phyloP scores from a whole-genome alignment of 805 yeast species.

The Phaffomyces opuntiae region DNA sequence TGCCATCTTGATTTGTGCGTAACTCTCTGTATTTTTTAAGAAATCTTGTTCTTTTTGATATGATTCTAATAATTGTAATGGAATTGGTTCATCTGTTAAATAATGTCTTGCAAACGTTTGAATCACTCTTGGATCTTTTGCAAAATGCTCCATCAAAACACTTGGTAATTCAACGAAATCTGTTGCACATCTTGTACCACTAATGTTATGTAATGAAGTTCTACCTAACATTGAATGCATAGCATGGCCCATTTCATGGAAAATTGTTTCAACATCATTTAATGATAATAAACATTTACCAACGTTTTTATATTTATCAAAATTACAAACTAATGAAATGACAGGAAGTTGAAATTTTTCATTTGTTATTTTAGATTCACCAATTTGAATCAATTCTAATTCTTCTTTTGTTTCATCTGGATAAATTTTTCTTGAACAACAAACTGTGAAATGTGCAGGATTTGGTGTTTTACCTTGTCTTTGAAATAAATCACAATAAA shows the following conservation, averaged over 20 bases:
- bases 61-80: constrained; percentile 39
- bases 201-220: constrained; percentile 81
- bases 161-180: constrained; percentile 97
- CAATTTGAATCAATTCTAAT: constrained; percentile 27
- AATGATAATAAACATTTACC: constrained; percentile 55
- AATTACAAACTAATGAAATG: constrained; percentile 83
- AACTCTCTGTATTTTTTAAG: constrained; percentile 65
- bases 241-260: constrained; percentile 99
- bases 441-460: constrained; percentile 94
- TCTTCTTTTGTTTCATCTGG: constrained; percentile 41
- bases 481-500: constrained; percentile 84
- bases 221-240: constrained; percentile 96
- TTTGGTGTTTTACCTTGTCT: constrained; percentile 67
- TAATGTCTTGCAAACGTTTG: constrained; percentile 64
- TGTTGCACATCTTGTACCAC: constrained; percentile 93
- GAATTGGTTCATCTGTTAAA: constrained; percentile 53
- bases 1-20: constrained; percentile 87
- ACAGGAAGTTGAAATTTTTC: constrained; percentile 76
- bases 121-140: constrained; percentile 72
- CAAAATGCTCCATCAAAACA: constrained; percentile 92
- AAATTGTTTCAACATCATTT: constrained; percentile 84
- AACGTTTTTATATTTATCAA: constrained; percentile 36
- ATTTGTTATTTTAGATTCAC: constrained; percentile 29
- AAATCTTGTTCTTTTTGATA: constrained; percentile 45
- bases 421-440: constrained; percentile 81